Percentiles rank a stretch among this genome's conserved stretches.
phyloP scores from a whole-genome alignment of 1,284 basidiomycete genomes.

The Cerrena zonata region DNA sequence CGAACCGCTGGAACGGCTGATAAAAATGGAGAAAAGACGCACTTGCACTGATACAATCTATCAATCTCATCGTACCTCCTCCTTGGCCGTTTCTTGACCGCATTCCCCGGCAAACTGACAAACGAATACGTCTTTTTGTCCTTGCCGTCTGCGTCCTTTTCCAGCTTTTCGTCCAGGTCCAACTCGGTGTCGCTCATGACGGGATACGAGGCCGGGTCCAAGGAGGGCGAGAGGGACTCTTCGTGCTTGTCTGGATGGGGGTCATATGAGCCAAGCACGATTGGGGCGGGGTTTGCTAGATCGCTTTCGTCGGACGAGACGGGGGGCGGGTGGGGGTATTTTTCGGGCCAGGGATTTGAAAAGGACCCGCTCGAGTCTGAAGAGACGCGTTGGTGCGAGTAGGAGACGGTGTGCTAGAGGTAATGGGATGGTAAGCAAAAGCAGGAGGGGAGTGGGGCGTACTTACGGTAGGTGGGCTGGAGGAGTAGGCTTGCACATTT shows the following conservation, averaged over 20 bases:
- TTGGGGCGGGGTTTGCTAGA: neutral
- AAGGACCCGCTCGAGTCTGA: neutral
- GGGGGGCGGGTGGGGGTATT: neutral
- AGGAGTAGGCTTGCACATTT: neutral
- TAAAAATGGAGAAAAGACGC: slow-evolving; percentile 9
- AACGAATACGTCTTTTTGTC: slow-evolving; percentile 74
- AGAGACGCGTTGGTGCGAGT: neutral
- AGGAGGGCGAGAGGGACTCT: neutral
- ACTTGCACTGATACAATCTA: slow-evolving; percentile 75
- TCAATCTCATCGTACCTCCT: slow-evolving; percentile 88
- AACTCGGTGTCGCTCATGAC: no score
- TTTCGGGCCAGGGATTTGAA: neutral
- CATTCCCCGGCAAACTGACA: slow-evolving; percentile 70
- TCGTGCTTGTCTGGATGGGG: neutral
- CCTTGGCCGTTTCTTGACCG: slow-evolving; percentile 76
- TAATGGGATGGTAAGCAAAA: neutral
- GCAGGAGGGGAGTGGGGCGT: slow-evolving; percentile 2
- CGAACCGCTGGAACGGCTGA: neutral
- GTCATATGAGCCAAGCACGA: neutral
- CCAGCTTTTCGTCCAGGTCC: neutral
- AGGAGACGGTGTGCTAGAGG: neutral
- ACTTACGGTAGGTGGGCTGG: neutral
- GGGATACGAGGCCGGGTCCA: no score
- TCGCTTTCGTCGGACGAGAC: neutral
- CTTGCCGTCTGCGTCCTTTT: slow-evolving; percentile 6